Evolutionary conservation across 176 grass and related monocot genomes (phyloP), one percentile per base, ranked within the genome.

Genomic region (Elaeis guineensis): DNA sequence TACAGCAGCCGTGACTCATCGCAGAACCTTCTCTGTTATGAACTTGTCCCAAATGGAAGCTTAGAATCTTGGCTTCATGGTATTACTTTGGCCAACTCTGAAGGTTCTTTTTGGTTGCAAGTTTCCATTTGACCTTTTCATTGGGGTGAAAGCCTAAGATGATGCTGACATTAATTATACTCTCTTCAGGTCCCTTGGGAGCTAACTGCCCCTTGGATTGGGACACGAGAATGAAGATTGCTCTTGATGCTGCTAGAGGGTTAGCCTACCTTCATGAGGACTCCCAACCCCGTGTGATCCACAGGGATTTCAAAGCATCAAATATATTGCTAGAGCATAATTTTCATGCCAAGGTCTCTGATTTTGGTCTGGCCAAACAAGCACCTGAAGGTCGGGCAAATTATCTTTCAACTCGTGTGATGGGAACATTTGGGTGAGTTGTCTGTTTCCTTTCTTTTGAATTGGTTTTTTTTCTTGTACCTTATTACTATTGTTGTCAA

Each of bases 1-100:
- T 98, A 92, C 74, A 85, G 84, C 66, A 79, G 23, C 68, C 85
- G 79, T 35, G 94, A 98, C 22, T 80, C 74, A 25, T 85, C 70
- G 59, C 87, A 89, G 54, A 98, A 75, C 60, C 83, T 98, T 77
- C 84, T 98, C 56, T 98, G 94, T 67, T 98, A 98, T 11, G 94
- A 98, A 67, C 88, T 98, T 75, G 87, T 93, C 76, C 78, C 84
- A 32, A 98, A 98, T 83, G 94, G 94, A 75, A 98, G 87, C 55
- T 74, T 98, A 69, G 94, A 98, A 60, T 87, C 85, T 50, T 98
- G 94, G 94, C 94, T 98, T 81, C 94, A 98, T 61, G 88, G 94
- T 98, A 93, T 57, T 69, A 51, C 49, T 64, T 44, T 12, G 35
- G 35, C 35, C 35, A 44, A 12, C 8, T 44, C 35, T 44, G 35